These are phyloP conservation scores for Curvularia eragrostidis DNA, from an alignment of 2,329 filamentous ascomycete species.

Conservation along the genomic window DNA sequence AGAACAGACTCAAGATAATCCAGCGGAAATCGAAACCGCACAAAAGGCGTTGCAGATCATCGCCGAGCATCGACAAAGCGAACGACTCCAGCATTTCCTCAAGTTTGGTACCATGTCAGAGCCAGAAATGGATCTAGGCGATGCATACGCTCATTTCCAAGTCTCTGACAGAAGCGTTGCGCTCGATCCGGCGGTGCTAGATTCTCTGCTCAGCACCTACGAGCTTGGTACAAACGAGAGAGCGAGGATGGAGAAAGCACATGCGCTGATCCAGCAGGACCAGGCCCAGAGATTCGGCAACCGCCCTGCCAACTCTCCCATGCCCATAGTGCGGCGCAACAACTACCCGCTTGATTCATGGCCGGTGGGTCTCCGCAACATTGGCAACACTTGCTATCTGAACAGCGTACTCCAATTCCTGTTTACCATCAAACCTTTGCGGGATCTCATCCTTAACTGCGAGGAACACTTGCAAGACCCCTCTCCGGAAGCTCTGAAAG, in stretches of 20 bases:
- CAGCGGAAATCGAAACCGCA: slow-evolving; percentile 58
- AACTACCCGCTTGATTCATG: slow-evolving; percentile 57
- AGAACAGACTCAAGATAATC: slow-evolving; percentile 58
- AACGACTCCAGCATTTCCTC: slow-evolving; percentile 60
- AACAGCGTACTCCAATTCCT: slow-evolving; percentile 97
- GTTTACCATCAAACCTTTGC: slow-evolving; percentile 83
- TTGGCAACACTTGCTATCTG: slow-evolving; percentile 97
- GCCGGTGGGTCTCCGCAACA: slow-evolving; percentile 88
- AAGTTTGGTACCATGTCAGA: slow-evolving; percentile 58
- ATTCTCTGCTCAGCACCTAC: slow-evolving; percentile 29
- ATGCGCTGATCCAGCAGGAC: slow-evolving; percentile 53
- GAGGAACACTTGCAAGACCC: slow-evolving; percentile 73
- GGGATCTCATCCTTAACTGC: slow-evolving; percentile 80
- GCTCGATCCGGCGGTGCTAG: slow-evolving; percentile 55
- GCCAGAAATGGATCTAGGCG: slow-evolving; percentile 60
- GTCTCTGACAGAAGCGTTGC: slow-evolving; percentile 60
- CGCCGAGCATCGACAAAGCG: slow-evolving; percentile 64
- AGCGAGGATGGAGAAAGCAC: slow-evolving; percentile 56
- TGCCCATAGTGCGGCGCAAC: slow-evolving; percentile 27
- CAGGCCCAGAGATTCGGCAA: slow-evolving; percentile 35
- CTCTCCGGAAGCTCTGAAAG: slow-evolving; percentile 66
- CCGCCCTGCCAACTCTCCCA: slow-evolving; percentile 15
- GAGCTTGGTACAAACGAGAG: slow-evolving; percentile 57
- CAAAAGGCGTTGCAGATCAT: slow-evolving; percentile 65
- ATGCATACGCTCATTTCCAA: slow-evolving; percentile 50